Evolutionary conservation across 129 eudicot genomes (phyloP).

Genomic region (Scalesia atractyloides): DNA sequence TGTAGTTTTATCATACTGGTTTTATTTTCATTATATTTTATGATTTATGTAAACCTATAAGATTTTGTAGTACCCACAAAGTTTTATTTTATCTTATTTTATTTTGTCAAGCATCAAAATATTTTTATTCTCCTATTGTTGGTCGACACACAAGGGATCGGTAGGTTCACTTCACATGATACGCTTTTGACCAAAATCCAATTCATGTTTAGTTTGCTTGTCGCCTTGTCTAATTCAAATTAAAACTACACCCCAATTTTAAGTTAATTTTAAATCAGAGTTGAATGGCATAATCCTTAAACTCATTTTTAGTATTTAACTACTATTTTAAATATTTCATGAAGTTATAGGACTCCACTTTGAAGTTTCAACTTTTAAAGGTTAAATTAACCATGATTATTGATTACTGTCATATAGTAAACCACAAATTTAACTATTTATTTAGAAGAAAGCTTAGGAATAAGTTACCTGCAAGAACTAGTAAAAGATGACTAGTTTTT

Average conservation of each 20-base stretch:
- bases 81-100: not conserved
- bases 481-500: too few relatives aligned
- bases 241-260: not conserved
- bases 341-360: too few relatives aligned
- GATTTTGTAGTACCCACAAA: not conserved
- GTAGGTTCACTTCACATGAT: slow-evolving; percentile 12
- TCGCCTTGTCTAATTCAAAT: not conserved
- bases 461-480: too few relatives aligned
- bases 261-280: not conserved
- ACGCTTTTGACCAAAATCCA: not conserved
- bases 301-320: not conserved
- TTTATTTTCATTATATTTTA: not conserved
- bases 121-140: slow-evolving; percentile 3
- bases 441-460: too few relatives aligned
- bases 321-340: not conserved
- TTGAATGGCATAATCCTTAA: not conserved
- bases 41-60: not conserved
- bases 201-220: not conserved
- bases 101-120: not conserved
- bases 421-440: too few relatives aligned
- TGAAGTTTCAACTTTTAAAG: too few relatives aligned
- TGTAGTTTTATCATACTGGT: not conserved
- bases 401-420: too few relatives aligned
- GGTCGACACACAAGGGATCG: not conserved
- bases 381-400: too few relatives aligned